Conservation (phyloP, 768 basidiomycete species). For the Suillus cothurnatus region DNA sequence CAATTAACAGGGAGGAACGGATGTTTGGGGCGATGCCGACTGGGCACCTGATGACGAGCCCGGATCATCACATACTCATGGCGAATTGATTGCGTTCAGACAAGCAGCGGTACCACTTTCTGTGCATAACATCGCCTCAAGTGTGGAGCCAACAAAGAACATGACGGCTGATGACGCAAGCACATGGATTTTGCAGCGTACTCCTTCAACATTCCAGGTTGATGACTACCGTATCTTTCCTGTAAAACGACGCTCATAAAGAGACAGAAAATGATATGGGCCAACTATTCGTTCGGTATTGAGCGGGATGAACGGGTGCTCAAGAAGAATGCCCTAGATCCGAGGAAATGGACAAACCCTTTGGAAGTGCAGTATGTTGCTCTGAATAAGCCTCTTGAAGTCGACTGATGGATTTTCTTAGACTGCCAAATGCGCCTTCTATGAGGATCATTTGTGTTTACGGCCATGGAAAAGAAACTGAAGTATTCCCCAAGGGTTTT, state of each 20-base stretch:
- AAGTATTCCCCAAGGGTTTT: conserved; percentile 47
- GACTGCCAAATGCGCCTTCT: conserved; percentile 86
- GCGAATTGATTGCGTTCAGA: conserved; percentile 83
- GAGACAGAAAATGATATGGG: conserved; percentile 71
- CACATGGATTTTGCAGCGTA: conserved; percentile 80
- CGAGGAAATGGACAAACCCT: conserved; percentile 91
- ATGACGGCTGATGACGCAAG: conserved; percentile 79
- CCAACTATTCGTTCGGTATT: conserved; percentile 89
- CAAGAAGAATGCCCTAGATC: conserved; percentile 68
- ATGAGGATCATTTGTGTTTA: conserved; percentile 94
- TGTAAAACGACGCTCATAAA: conserved; percentile 7
- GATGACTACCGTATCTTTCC: conserved; percentile 11
- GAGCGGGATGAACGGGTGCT: conserved; percentile 72
- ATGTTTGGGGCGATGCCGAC: conserved; percentile 77
- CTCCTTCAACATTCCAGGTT: conserved; percentile 81
- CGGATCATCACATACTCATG: conserved; percentile 63
- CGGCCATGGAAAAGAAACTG: conserved; percentile 95
- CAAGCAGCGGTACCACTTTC: conserved; percentile 15
- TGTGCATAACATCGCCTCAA: conserved; percentile 13
- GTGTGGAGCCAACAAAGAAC: conserved; percentile 43
- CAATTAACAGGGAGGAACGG: conserved; percentile 66
- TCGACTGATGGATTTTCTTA: conserved; percentile 27
- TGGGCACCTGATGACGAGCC: conserved; percentile 80
- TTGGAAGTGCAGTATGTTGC: conserved; percentile 66
- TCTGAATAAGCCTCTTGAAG: background rate